A percentile compares a stretch with the other conserved stretches of the same genome.
Evolutionary conservation across 2,329 filamentous ascomycete genomes (phyloP).

Genomic region (Exophiala bonariae): DNA sequence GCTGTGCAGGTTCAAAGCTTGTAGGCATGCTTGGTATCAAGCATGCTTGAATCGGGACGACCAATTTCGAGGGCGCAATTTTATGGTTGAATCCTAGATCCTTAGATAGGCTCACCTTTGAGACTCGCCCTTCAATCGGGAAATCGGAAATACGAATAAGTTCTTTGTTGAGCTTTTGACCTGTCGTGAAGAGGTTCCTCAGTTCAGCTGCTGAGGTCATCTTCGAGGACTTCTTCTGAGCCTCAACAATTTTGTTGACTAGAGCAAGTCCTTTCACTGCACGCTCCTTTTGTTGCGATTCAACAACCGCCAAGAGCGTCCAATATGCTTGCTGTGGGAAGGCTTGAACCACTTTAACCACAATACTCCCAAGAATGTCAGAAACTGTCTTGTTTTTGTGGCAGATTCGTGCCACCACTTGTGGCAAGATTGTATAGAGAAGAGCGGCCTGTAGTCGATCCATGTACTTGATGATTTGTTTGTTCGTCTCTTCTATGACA

Average conservation of each 20-base stretch:
- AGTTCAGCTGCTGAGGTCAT: conserved; percentile 57
- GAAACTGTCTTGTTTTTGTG: conserved; percentile 80
- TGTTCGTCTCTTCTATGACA: conserved; percentile 69
- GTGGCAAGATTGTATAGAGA: conserved; percentile 69
- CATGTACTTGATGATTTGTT: conserved; percentile 77
- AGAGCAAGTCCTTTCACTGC: conserved; percentile 51
- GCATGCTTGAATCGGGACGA: conserved; percentile 84
- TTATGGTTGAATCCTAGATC: conserved; percentile 84
- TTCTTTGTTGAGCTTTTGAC: conserved; percentile 80
- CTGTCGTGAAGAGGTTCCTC: conserved; percentile 69
- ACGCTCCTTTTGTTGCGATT: conserved; percentile 73
- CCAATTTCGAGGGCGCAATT: conserved; percentile 76
- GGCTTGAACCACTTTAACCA: conserved; percentile 79
- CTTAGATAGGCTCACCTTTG: conserved; percentile 72
- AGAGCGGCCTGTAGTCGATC: conserved; percentile 47
- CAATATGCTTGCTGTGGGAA: conserved; percentile 91
- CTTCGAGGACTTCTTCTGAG: conserved; percentile 46
- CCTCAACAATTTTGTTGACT: conserved; percentile 41
- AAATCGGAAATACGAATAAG: conserved; percentile 78
- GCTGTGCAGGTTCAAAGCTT: conserved; percentile 66
- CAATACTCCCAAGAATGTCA: conserved; percentile 73
- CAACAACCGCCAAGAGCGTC: conserved; percentile 84
- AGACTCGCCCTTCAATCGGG: conserved; percentile 69
- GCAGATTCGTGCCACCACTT: conserved; percentile 93
- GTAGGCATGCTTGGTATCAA: conserved; percentile 78